These are phyloP conservation scores for Epichloe baconii DNA, from an alignment of 2,329 filamentous ascomycete species.

Conservation along the genomic window DNA sequence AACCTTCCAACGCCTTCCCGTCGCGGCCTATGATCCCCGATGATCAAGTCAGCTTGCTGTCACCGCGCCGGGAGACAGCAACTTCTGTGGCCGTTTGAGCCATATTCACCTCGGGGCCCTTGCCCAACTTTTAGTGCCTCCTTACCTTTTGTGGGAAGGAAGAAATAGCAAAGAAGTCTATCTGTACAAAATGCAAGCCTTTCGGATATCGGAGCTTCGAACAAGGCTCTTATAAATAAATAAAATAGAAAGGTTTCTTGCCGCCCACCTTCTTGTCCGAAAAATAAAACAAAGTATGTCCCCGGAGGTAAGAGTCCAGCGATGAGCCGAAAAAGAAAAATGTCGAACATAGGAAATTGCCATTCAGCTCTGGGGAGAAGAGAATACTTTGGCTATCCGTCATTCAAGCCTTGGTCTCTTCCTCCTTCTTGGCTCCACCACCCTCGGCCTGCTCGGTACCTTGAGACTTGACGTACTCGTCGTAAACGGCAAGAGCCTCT, in stretches of 20 bases:
- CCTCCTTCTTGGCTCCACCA: constrained; percentile 36
- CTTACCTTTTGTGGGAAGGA: constrained; percentile 18
- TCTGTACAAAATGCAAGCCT: constrained; percentile 25
- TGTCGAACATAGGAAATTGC: constrained; percentile 17
- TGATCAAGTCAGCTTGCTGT: constrained; percentile 1
- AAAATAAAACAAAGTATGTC: constrained; percentile 2
- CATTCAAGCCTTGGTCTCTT: constrained; percentile 29
- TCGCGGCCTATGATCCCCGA: not conserved
- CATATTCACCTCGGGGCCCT: constrained; percentile 15
- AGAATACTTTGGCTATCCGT: not conserved
- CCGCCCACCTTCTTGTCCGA: constrained; percentile 4
- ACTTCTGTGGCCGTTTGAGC: constrained; percentile 2
- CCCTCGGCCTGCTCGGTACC: constrained; percentile 20
- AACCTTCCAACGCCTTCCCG: constrained; percentile 26
- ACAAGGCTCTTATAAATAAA: not conserved
- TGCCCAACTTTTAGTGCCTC: constrained; percentile 21
- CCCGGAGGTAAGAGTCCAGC: constrained; percentile 2
- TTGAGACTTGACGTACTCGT: constrained; percentile 95
- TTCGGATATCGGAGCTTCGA: constrained; percentile 2
- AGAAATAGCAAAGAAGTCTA: constrained; percentile 29
- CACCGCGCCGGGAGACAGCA: constrained; percentile 3
- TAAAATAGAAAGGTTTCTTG: not conserved
- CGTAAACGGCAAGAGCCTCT: constrained; percentile 92
- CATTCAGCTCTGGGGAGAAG: constrained; percentile 3
- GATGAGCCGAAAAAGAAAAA: constrained; percentile 1